Evolutionary conservation across 164 flowering plant species (phyloP).

Genomic region (Cinnamomum chago): DNA sequence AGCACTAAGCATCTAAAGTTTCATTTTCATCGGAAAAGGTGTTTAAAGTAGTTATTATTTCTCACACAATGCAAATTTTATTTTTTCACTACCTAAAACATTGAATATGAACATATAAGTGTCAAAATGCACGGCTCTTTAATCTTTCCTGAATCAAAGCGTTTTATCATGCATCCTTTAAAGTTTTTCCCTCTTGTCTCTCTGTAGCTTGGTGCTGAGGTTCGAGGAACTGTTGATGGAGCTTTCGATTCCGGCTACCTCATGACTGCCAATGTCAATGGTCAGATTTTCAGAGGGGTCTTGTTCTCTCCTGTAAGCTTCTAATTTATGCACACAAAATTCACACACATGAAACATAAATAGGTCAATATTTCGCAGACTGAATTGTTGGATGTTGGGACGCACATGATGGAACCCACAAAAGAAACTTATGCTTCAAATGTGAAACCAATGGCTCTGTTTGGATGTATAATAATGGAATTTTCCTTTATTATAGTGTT

Average conservation of each 20-base stretch:
- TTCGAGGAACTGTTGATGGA: conserved; percentile 80
- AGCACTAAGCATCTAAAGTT: not conserved
- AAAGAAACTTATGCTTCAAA: not conserved
- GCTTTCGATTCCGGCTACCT: conserved; percentile 90
- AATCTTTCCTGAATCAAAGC: not conserved
- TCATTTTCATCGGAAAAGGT: not conserved
- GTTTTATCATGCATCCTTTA: not conserved
- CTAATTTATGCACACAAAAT: not conserved
- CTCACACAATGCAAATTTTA: not conserved
- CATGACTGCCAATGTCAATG: conserved; percentile 84
- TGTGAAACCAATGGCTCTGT: not conserved
- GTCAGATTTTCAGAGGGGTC: conserved; percentile 77
- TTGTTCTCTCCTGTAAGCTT: conserved; percentile 75
- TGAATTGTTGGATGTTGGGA: not conserved
- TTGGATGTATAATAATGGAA: too few relatives aligned
- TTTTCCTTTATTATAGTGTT: too few relatives aligned
- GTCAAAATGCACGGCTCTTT: too few relatives aligned
- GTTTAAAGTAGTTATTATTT: not conserved
- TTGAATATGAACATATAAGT: not conserved
- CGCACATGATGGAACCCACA: not conserved
- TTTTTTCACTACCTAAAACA: not conserved
- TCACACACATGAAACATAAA: not conserved
- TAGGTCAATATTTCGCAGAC: too few relatives aligned
- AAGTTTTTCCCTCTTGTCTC: not conserved
- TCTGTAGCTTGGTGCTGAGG: conserved; percentile 78